Base-by-base conservation (phyloP, 352 stramenopile genomes). In the Pythium insidiosum region DNA sequence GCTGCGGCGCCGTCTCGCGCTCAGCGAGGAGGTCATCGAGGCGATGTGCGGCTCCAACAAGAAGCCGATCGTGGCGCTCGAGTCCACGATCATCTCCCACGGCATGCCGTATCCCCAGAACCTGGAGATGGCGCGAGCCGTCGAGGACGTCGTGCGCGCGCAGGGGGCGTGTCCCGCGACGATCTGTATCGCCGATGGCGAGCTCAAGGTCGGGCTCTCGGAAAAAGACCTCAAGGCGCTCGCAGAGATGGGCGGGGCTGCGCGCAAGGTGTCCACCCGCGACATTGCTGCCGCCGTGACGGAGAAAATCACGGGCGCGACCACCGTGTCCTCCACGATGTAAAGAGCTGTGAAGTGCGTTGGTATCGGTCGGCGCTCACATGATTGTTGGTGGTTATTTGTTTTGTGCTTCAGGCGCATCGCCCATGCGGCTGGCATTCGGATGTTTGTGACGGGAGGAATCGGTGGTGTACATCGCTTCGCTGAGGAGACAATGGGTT, bases 61-160 rank as follows among this genome's bases (percentile, higher is more conserved):
- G 56, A 67, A 55, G 33, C 71, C 79, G 10, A 60, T 94, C 5
- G 83, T 97, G 9, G 96, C 96, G 33, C 80, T 99, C 16, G 96
- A 99, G 68, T 98, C 87, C n/a, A 99, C 96, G 38, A 99, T 99
- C 64, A 97, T 99, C 47, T 97, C 95, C 24, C 96, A 99, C 66
- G 96, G 80, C 37, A 99, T 99, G 95, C 96, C 96, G 25, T 99
- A 89, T 67, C 96, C 96, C 38, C 71, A 98, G 62, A 99, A 99
- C 58, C 55, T 98, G 18, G 54, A 96, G 45, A 91, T 97, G 65
- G 95, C 93, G 7, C 63, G 68, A 29, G 70, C 87, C 47, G 77
- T 99, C 25, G 95, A 98, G 64, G 50, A 71, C 35, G 86, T 97
- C 31, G 75, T 99, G 37, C 70, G 83, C 22, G 62, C 75, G 9